These are phyloP conservation scores for Colletotrichum lentis DNA, from an alignment of 2,329 filamentous ascomycete genomes.

Conservation along the genomic window DNA sequence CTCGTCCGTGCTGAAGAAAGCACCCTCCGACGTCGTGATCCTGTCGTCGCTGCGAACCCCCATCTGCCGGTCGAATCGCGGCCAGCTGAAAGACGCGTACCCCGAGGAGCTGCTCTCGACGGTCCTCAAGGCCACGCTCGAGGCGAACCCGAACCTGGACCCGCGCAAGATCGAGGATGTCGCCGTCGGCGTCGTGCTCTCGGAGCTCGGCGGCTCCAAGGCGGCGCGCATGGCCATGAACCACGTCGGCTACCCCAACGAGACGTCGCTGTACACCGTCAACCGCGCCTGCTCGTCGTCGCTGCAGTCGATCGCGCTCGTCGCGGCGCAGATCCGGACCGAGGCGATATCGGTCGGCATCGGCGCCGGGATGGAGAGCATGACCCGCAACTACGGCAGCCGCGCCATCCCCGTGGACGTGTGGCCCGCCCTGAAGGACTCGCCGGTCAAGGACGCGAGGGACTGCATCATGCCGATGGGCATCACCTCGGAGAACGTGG, in stretches of 20 bases:
- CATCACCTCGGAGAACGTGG: conserved; percentile 88
- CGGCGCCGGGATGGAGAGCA: conserved; percentile 93
- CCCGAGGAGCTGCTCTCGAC: conserved; percentile 85
- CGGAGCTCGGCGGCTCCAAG: conserved; percentile 89
- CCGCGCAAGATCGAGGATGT: conserved; percentile 79
- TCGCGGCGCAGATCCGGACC: conserved; percentile 78
- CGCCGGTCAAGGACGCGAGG: conserved; percentile 70
- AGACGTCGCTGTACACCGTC: conserved; percentile 82
- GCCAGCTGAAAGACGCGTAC: conserved; percentile 84
- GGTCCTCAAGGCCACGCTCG: conserved; percentile 73
- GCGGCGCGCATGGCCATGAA: conserved; percentile 90
- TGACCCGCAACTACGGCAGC: conserved; percentile 89
- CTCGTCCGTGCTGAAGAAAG: conserved; percentile 78
- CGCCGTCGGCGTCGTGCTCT: conserved; percentile 86
- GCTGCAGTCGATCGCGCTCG: conserved; percentile 76
- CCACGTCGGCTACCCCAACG: conserved; percentile 78
- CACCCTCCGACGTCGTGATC: conserved; percentile 84
- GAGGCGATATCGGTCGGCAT: conserved; percentile 79
- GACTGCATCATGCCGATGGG: conserved; percentile 98
- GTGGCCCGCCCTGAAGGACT: conserved; percentile 77
- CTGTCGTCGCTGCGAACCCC: conserved; percentile 91
- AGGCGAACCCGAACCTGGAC: conserved; percentile 76
- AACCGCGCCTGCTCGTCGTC: conserved; percentile 87
- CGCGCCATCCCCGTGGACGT: conserved; percentile 84
- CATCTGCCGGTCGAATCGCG: conserved; percentile 83